Evolutionary conservation across 108 stramenopile genomes (phyloP).

Genomic region (Schizochytrium sp.): DNA sequence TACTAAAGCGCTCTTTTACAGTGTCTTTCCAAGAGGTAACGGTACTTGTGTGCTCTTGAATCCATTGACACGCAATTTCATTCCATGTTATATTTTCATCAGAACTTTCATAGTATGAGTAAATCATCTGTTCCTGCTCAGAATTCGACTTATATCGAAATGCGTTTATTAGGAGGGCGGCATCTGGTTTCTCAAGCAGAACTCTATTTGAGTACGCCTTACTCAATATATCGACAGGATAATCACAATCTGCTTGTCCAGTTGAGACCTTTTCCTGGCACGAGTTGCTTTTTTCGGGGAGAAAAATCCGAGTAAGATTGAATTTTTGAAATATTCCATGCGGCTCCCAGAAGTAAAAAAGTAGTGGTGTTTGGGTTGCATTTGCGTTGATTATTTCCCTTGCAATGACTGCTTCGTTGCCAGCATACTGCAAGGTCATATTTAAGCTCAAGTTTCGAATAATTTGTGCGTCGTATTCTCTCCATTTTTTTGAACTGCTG

Average conservation of each 20-base stretch:
- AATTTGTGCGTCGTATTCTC: background rate
- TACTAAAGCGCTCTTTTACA: background rate
- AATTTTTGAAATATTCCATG: constrained; percentile 6
- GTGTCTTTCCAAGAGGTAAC: background rate
- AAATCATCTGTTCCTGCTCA: constrained; percentile 26
- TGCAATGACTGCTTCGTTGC: background rate
- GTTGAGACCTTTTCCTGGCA: background rate
- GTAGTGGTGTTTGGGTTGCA: background rate
- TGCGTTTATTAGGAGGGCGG: background rate
- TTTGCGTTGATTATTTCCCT: background rate
- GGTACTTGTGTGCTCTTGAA: background rate
- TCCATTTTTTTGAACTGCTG: background rate
- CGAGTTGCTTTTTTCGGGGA: background rate
- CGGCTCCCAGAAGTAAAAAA: constrained; percentile 54
- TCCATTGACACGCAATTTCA: constrained; percentile 24
- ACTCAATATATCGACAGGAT: background rate
- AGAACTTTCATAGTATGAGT: background rate
- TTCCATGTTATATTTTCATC: background rate
- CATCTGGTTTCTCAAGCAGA: background rate
- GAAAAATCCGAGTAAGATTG: background rate
- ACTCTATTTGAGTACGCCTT: background rate
- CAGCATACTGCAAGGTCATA: background rate
- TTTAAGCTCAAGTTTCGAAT: background rate
- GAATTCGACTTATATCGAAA: background rate
- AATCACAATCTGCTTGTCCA: background rate